Base-by-base conservation (phyloP, 768 basidiomycete genomes). In the Lactarius akahatsu region DNA sequence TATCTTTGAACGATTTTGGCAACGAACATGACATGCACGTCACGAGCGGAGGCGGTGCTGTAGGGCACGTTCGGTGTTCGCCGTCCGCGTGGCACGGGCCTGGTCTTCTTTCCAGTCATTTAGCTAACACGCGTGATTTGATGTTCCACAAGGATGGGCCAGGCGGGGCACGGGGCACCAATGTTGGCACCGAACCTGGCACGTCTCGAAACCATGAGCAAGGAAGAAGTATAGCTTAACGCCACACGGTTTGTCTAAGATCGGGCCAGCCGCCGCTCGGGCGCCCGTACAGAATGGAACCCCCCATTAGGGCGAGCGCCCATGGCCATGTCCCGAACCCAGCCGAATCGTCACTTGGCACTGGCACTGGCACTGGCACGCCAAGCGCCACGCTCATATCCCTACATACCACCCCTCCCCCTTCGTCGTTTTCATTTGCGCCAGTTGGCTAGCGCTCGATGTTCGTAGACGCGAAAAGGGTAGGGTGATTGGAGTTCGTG, bases 11-110 rank as follows among this genome's bases (percentile, higher is more conserved):
- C 50, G 50, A 52, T 52, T 52, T 26, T 26, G 50, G 50, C 13
- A 34, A 65, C 9, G 16, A 28, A 47, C 43, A 40, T n/a, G 18
- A 40, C 5, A 58, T 11, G 47, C 20, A 8, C 18, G 45, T 32
- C 32, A 57, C 26, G 28, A 61, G 3, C n/a, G 26, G 30, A 41
- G 65, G 65, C 65, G 2, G 55, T 66, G 65, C 36, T 61, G 65
- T 61, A 36, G 65, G 65, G 59, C 16, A 0, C n/a, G 13, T 34
- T 30, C 56, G 56, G 56, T 16, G 4, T 34, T 40, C 34, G 34
- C 61, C 34, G 52, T n/a, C n/a, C 59, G 36, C 20, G 41, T 60
- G 41, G 59, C 59, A 47, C 59, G 43, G 26, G 50, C 26, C 50
- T 26, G 50, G 23, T 41, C 40, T 16, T 41, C 15, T 41, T 32